These are phyloP conservation scores for Infundibulicybe gibba DNA, from an alignment of 768 basidiomycete genomes.

Conservation along the genomic window DNA sequence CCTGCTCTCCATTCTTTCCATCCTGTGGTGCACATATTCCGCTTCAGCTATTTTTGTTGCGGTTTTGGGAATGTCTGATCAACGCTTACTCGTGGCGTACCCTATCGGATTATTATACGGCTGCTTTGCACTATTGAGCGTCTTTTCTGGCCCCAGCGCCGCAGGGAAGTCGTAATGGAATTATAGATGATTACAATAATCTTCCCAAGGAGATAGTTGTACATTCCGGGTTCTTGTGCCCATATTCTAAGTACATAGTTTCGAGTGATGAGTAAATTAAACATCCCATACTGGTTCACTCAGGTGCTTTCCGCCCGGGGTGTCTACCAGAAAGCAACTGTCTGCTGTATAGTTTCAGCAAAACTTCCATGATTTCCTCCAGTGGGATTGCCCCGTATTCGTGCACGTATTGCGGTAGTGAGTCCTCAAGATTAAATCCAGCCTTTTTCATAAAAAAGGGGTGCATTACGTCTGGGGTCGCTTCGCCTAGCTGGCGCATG, in stretches of 20 bases:
- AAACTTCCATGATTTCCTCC: conserved; percentile 80
- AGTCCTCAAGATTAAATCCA: conserved; percentile 80
- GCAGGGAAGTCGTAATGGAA: conserved; percentile 16
- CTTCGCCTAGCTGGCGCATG: conserved; percentile 83
- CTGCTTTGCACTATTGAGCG: conserved; percentile 89
- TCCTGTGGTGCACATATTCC: conserved; percentile 96
- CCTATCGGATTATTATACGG: conserved; percentile 93
- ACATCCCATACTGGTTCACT: background rate
- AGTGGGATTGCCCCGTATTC: conserved; percentile 83
- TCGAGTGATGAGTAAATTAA: background rate
- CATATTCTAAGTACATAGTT: background rate
- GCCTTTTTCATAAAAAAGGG: conserved; percentile 85
- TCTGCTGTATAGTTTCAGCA: conserved; percentile 73
- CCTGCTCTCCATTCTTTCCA: conserved; percentile 73
- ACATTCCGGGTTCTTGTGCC: too few relatives aligned
- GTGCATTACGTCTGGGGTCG: conserved; percentile 87
- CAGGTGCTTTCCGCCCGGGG: conserved; percentile 7
- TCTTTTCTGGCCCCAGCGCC: conserved; percentile 58
- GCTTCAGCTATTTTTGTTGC: conserved; percentile 96
- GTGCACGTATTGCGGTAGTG: conserved; percentile 82
- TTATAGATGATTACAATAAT: background rate
- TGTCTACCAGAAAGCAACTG: conserved; percentile 48
- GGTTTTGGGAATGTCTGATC: conserved; percentile 93
- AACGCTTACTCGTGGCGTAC: conserved; percentile 93
- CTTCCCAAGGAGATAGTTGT: background rate